phyloP scores from a whole-genome alignment of 345 rosid species.

The Pugionium dolabratum region DNA sequence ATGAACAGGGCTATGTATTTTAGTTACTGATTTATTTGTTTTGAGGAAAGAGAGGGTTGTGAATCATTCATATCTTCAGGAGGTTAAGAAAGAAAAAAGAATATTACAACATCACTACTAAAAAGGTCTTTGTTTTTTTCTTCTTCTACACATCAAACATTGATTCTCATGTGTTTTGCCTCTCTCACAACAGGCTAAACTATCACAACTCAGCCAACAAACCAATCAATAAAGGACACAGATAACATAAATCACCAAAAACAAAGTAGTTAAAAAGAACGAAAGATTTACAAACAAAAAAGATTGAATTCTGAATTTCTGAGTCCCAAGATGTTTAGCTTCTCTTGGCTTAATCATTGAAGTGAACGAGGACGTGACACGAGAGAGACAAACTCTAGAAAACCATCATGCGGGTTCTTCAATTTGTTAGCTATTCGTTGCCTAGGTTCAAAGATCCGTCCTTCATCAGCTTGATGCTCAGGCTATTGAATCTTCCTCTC shows the following conservation, averaged over 20 bases:
- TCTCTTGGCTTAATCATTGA: constrained; percentile 34
- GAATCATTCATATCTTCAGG: constrained; percentile 19
- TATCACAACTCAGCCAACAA: constrained; percentile 36
- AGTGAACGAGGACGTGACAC: constrained; percentile 18
- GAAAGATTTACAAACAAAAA: constrained; percentile 41
- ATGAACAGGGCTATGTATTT: not conserved
- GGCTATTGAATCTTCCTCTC: constrained; percentile 97
- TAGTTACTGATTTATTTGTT: not conserved
- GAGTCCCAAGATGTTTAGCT: constrained; percentile 33
- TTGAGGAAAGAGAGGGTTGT: not conserved
- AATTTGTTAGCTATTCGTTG: constrained; percentile 46
- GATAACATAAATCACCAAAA: constrained; percentile 35
- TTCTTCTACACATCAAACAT: constrained; percentile 37
- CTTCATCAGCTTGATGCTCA: constrained; percentile 94
- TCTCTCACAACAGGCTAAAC: constrained; percentile 37
- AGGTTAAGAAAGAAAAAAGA: constrained; percentile 27
- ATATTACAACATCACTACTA: constrained; percentile 36
- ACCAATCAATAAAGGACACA: constrained; percentile 27
- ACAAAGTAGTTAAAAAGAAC: constrained; percentile 5
- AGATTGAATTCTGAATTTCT: constrained; percentile 25
- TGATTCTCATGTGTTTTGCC: constrained; percentile 31
- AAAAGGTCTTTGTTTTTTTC: constrained; percentile 20
- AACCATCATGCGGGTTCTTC: constrained; percentile 27
- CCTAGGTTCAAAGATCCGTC: constrained; percentile 95
- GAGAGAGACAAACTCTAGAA: constrained; percentile 27